These are phyloP conservation scores for Beauveria brongniartii DNA, from an alignment of 2,329 filamentous ascomycete genomes.

Conservation along the genomic window DNA sequence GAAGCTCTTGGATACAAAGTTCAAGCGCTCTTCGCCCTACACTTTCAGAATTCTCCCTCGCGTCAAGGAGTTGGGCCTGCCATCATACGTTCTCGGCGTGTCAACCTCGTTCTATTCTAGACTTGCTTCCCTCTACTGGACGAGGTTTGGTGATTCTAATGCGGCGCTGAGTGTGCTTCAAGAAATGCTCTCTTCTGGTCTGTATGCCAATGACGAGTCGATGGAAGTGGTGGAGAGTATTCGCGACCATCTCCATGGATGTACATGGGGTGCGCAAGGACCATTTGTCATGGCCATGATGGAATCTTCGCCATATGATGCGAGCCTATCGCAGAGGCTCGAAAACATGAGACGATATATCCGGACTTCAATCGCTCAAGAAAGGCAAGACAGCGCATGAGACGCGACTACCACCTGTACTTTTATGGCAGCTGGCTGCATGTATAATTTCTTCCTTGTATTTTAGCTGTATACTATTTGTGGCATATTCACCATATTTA, in stretches of 20 bases:
- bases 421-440: slow-evolving; percentile 1
- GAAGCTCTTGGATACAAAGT: slow-evolving; percentile 47
- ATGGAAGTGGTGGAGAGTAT: slow-evolving; percentile 22
- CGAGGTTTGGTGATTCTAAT: slow-evolving; percentile 47
- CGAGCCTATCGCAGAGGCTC: slow-evolving; percentile 19
- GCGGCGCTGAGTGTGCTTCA: slow-evolving; percentile 48
- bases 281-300: slow-evolving; percentile 32
- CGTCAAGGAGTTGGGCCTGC: slow-evolving; percentile 58
- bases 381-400: slow-evolving; percentile 1
- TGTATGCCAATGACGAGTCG: slow-evolving; percentile 43
- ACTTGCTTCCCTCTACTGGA: slow-evolving; percentile 55
- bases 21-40: slow-evolving; percentile 49
- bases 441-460: slow-evolving; percentile 3
- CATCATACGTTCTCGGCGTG: slow-evolving; percentile 63
- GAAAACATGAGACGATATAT: slow-evolving; percentile 18
- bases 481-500: too few relatives aligned
- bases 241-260: slow-evolving; percentile 25
- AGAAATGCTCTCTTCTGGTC: slow-evolving; percentile 58
- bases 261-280: slow-evolving; percentile 29
- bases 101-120: slow-evolving; percentile 63
- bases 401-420: background rate
- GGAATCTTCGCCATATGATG: slow-evolving; percentile 28
- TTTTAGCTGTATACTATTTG: background rate
- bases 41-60: slow-evolving; percentile 55
- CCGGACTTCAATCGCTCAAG: background rate